phyloP scores from a whole-genome alignment of 2,329 filamentous ascomycete species.

The Cordyceps cicadae region DNA sequence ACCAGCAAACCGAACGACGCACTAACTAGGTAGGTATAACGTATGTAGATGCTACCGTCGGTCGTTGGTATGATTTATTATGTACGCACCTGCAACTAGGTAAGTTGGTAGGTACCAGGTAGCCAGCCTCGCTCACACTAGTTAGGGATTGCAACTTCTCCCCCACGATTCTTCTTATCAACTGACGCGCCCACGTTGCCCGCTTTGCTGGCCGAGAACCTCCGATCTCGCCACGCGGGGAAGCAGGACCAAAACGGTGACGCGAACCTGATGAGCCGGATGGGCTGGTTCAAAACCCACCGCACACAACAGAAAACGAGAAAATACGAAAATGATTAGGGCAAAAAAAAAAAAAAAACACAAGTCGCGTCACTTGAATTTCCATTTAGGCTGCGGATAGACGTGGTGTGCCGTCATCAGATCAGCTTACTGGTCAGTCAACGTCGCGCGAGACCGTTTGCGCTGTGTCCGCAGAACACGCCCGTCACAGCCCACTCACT shows the following conservation, averaged over 20 bases:
- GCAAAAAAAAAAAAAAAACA: not conserved
- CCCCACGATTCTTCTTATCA: conserved; percentile 9
- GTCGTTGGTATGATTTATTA: not conserved
- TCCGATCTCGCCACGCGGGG: conserved; percentile 13
- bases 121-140: not conserved
- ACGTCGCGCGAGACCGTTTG: not conserved
- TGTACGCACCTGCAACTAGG: conserved; percentile 13
- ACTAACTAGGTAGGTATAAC: no score
- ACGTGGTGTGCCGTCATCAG: conserved; percentile 1
- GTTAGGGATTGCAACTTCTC: not conserved
- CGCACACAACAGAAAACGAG: not conserved
- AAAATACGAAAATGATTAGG: conserved; percentile 8
- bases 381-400: not conserved
- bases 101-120: not conserved
- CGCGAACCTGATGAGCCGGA: not conserved
- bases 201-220: conserved; percentile 18
- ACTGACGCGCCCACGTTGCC: conserved; percentile 17
- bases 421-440: conserved; percentile 8
- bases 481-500: not conserved
- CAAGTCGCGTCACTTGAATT: not conserved
- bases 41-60: not conserved
- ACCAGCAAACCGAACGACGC: not conserved
- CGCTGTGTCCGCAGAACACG: not conserved
- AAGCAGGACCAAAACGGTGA: not conserved
- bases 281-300: not conserved